phyloP scores from a whole-genome alignment of 108 stramenopile species.

The Cyclotella sp. region DNA sequence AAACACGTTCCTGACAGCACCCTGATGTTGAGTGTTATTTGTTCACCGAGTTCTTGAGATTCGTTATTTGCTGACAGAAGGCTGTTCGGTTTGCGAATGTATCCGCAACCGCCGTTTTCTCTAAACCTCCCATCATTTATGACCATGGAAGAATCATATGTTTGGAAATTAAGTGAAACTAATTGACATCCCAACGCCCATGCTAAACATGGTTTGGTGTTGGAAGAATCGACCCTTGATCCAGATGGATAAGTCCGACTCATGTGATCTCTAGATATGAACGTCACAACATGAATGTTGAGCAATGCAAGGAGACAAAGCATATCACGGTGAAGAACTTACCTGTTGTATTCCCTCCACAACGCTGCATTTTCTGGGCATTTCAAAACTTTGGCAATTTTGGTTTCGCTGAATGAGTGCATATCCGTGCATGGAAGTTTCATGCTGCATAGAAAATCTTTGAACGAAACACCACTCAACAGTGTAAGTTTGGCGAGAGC shows the following conservation, averaged over 20 bases:
- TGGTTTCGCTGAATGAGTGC: conserved; percentile 79
- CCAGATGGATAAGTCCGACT: conserved; percentile 91
- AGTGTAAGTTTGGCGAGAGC: conserved; percentile 68
- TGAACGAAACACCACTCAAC: conserved; percentile 71
- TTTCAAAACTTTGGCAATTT: conserved; percentile 66
- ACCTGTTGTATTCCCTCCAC: conserved; percentile 43
- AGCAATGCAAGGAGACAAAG: not conserved
- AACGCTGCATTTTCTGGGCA: conserved; percentile 34
- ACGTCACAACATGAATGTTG: not conserved
- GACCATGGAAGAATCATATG: conserved; percentile 67
- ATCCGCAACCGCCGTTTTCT: conserved; percentile 91
- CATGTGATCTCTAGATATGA: conserved; percentile 64
- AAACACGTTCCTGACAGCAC: conserved; percentile 73
- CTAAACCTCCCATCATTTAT: conserved; percentile 92
- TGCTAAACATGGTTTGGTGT: conserved; percentile 90
- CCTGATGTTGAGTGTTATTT: conserved; percentile 54
- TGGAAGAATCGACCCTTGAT: conserved; percentile 85
- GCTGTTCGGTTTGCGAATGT: conserved; percentile 84
- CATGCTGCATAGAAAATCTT: conserved; percentile 56
- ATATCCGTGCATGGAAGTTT: conserved; percentile 59
- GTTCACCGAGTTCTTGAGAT: conserved; percentile 3
- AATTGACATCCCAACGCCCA: conserved; percentile 93
- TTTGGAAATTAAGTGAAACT: conserved; percentile 95
- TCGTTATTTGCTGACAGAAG: conserved; percentile 22
- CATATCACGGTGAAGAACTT: not conserved